Percentiles rank a stretch among this genome's conserved stretches.
These are phyloP conservation scores for Sextonia rubra DNA, from an alignment of 164 flowering plant genomes.

Conservation along the genomic window DNA sequence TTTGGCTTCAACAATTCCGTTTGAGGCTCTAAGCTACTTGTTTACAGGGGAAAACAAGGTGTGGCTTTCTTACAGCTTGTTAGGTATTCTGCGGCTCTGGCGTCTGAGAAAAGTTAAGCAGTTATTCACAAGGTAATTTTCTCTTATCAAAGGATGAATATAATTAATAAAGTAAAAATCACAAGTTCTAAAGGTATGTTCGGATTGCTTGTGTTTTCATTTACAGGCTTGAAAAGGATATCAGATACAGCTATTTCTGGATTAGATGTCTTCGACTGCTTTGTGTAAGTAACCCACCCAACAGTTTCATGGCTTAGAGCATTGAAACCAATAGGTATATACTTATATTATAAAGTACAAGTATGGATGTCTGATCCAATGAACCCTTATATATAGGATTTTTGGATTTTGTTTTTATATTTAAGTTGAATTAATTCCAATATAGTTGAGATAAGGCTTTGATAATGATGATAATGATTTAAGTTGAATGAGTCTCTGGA, in stretches of 20 bases:
- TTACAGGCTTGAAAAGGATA: slow-evolving; percentile 90
- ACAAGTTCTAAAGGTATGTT: background rate
- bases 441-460: too few species aligned
- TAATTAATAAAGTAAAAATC: background rate
- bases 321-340: background rate
- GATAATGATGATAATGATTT: too few species aligned
- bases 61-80: slow-evolving; percentile 43
- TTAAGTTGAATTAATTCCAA: too few species aligned
- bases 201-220: background rate
- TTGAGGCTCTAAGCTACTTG: slow-evolving; percentile 48
- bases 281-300: slow-evolving; percentile 40
- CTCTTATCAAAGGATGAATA: background rate
- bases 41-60: slow-evolving; percentile 47
- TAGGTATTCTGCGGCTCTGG: slow-evolving; percentile 82
- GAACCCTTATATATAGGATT: too few species aligned
- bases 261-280: slow-evolving; percentile 74
- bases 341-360: too few species aligned
- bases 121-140: slow-evolving; percentile 70
- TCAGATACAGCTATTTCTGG: slow-evolving; percentile 82
- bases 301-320: background rate
- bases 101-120: slow-evolving; percentile 71
- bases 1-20: slow-evolving; percentile 86
- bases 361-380: too few species aligned
- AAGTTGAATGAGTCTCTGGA: too few species aligned
- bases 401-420: too few species aligned